Evolutionary conservation across 345 rosid species (phyloP).

Genomic region (Pistacia atlantica): DNA sequence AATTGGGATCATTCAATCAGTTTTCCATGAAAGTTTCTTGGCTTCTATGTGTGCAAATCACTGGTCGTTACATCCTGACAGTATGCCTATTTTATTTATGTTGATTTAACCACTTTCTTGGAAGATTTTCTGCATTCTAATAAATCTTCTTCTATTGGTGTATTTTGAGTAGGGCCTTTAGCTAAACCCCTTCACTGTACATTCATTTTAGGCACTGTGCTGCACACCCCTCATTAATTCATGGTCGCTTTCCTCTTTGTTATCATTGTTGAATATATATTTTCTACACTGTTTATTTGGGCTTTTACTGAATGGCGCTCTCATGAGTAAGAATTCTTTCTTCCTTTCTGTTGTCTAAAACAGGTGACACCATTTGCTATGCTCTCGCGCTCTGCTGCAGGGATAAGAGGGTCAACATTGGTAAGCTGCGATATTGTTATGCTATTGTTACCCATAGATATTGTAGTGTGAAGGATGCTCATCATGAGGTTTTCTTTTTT

Average conservation of each 20-base stretch:
- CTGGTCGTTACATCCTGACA: background rate
- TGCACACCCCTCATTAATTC: background rate
- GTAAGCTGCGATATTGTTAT: conserved; percentile 37
- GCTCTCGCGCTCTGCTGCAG: conserved; percentile 93
- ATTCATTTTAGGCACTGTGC: background rate
- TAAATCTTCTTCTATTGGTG: too few species aligned
- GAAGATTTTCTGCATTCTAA: background rate
- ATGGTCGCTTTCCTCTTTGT: background rate
- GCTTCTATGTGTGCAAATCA: background rate
- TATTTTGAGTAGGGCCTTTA: background rate
- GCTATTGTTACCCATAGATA: conserved; percentile 2
- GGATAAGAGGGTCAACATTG: conserved; percentile 94
- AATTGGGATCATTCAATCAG: background rate
- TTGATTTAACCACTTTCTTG: background rate
- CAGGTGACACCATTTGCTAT: conserved; percentile 96
- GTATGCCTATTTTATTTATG: background rate
- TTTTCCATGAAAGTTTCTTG: background rate
- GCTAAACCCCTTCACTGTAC: background rate
- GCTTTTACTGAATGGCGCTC: background rate
- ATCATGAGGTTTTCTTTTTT: too few species aligned
- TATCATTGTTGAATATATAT: background rate
- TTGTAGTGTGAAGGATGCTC: background rate
- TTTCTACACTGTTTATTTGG: background rate
- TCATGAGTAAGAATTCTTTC: background rate
- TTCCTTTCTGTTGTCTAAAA: conserved; percentile 20